Percentiles rank a stretch among this genome's conserved stretches.
These are phyloP conservation scores for Lodderomyces pseudojiufengensis DNA, from an alignment of 1,139 yeast genomes.

Conservation along the genomic window DNA sequence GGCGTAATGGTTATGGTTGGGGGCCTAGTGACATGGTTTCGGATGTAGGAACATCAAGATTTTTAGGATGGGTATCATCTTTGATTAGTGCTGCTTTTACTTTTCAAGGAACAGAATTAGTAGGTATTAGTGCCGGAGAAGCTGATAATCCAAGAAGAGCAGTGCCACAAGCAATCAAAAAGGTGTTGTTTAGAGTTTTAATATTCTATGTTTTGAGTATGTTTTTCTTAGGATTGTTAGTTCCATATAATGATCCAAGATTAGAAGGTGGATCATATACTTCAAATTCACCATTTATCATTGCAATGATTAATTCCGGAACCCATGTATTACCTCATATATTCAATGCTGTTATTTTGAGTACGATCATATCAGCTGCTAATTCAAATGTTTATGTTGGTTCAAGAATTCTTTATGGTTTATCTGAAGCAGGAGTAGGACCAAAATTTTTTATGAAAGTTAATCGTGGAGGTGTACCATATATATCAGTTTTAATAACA, in stretches of 20 bases:
- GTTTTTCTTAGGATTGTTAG: constrained; percentile 77
- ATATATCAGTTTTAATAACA: constrained; percentile 53
- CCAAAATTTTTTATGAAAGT: constrained; percentile 53
- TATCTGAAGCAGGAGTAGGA: constrained; percentile 60
- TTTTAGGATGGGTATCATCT: constrained; percentile 63
- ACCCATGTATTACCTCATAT: constrained; percentile 66
- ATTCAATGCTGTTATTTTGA: constrained; percentile 69
- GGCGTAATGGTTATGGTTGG: constrained; percentile 93
- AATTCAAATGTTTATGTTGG: constrained; percentile 80
- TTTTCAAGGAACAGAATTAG: constrained; percentile 75
- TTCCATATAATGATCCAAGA: constrained; percentile 68
- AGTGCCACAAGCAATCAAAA: constrained; percentile 64
- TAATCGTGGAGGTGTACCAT: constrained; percentile 66
- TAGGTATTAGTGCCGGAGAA: constrained; percentile 89
- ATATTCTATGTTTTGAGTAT: constrained; percentile 77
- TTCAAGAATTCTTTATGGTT: constrained; percentile 65
- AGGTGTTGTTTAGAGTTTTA: constrained; percentile 76
- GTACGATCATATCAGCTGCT: constrained; percentile 74
- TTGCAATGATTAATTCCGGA: constrained; percentile 64
- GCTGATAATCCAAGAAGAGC: constrained; percentile 76
- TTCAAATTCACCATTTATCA: constrained; percentile 49
- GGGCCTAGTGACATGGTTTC: constrained; percentile 55
- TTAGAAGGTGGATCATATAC: constrained; percentile 30
- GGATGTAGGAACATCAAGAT: constrained; percentile 48
- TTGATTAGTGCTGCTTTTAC: constrained; percentile 74